Percentiles rank a stretch among this genome's conserved stretches.
These are phyloP conservation scores for Cardiospermum halicacabum DNA, from an alignment of 345 rosid species.

Conservation along the genomic window DNA sequence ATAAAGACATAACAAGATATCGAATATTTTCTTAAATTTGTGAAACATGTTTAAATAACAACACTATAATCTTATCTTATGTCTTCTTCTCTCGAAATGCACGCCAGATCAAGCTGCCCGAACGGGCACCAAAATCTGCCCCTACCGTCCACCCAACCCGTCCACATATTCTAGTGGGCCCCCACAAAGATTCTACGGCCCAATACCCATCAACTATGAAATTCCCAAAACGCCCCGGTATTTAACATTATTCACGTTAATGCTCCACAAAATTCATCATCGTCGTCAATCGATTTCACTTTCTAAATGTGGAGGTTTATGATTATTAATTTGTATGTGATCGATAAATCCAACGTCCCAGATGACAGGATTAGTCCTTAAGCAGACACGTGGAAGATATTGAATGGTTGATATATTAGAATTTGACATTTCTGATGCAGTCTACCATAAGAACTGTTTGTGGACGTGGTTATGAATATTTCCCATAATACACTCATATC, in stretches of 20 bases:
- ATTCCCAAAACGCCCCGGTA: neutral
- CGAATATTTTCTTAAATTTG: too few relatives aligned
- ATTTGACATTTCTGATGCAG: neutral
- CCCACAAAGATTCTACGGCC: neutral
- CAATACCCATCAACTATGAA: conserved; percentile 8
- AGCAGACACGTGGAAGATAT: conserved; percentile 4
- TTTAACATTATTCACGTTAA: conserved; percentile 1
- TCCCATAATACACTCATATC: too few relatives aligned
- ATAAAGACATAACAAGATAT: too few relatives aligned
- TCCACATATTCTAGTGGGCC: neutral
- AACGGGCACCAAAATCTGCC: neutral
- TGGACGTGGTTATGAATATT: neutral
- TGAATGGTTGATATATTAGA: neutral
- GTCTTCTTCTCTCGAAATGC: neutral
- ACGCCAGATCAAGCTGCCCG: neutral
- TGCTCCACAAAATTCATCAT: neutral
- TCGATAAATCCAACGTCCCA: conserved; percentile 8
- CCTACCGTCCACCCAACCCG: neutral
- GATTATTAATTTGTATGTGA: neutral
- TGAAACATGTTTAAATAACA: too few relatives aligned
- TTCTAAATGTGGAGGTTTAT: too few relatives aligned
- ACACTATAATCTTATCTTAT: too few relatives aligned
- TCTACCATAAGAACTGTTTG: neutral
- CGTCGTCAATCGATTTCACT: too few relatives aligned
- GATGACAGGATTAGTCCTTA: neutral